Evolutionary conservation across 352 stramenopile genomes (phyloP).

Genomic region (Phytopythium helicoides): DNA sequence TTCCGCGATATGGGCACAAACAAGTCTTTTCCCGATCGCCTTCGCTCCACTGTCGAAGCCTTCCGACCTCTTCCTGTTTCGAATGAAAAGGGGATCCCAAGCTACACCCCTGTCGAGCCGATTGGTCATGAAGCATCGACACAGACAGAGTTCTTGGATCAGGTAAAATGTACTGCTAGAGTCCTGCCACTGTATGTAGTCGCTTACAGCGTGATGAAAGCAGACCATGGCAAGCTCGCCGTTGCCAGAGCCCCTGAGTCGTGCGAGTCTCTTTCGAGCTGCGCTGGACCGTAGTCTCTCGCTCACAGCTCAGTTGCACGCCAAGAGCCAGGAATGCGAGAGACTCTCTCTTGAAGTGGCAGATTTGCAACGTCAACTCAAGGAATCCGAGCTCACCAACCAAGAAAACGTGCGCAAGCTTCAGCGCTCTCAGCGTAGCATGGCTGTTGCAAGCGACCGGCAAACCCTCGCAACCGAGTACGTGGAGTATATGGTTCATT

Average conservation of each 20-base stretch:
- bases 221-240: no score
- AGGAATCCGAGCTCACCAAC: conserved; percentile 16
- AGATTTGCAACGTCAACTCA: conserved; percentile 14
- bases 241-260: neutral
- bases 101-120: conserved; percentile 22
- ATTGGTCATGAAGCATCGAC: conserved; percentile 27
- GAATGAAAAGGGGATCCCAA: conserved; percentile 7
- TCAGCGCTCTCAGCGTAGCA: conserved; percentile 20
- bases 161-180: neutral
- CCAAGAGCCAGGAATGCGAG: conserved; percentile 46
- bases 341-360: conserved; percentile 23
- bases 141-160: conserved; percentile 17
- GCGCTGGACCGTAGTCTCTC: conserved; percentile 35
- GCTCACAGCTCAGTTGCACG: conserved; percentile 31
- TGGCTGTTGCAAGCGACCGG: conserved; percentile 33
- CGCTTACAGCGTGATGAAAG: no score
- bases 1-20: neutral
- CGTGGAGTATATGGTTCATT: neutral
- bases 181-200: no score
- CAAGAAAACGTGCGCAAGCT: conserved; percentile 20
- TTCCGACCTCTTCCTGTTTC: neutral
- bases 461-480: conserved; percentile 23
- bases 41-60: conserved; percentile 22
- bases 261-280: conserved; percentile 17
- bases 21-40: conserved; percentile 19